Evolutionary conservation across 495 filamentous ascomycete genomes (phyloP).

Genomic region (Penicillium mononematosum): DNA sequence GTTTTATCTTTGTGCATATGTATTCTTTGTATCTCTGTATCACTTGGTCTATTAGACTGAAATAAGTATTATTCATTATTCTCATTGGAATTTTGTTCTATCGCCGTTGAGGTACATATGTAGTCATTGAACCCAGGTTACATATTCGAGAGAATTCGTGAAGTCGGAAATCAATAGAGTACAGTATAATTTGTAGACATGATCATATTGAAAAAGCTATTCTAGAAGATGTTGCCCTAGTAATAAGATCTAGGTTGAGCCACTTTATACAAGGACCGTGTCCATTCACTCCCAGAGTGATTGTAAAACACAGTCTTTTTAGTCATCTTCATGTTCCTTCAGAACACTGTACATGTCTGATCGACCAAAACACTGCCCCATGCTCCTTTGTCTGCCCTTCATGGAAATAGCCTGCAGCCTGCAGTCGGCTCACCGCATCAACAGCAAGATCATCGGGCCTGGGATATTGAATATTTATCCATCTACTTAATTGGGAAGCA

Average conservation of each 20-base stretch:
- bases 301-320: constrained; percentile 51
- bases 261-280: constrained; percentile 26
- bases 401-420: too few relatives aligned
- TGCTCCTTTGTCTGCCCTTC: too few relatives aligned
- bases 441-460: too few relatives aligned
- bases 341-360: constrained; percentile 54
- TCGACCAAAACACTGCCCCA: too few relatives aligned
- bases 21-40: neutral
- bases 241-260: too few relatives aligned
- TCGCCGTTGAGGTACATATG: neutral
- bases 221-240: too few relatives aligned
- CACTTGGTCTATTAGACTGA: neutral
- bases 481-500: too few relatives aligned
- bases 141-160: neutral
- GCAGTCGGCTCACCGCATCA: too few relatives aligned
- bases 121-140: neutral
- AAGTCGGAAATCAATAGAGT: neutral
- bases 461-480: too few relatives aligned
- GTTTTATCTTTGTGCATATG: neutral
- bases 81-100: neutral
- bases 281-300: constrained; percentile 67
- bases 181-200: neutral
- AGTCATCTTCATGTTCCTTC: constrained; percentile 48
- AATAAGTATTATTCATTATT: neutral
- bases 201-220: too few relatives aligned